Evolutionary conservation across 1,139 yeast genomes (phyloP).

Genomic region (Hanseniaspora uvarum): DNA sequence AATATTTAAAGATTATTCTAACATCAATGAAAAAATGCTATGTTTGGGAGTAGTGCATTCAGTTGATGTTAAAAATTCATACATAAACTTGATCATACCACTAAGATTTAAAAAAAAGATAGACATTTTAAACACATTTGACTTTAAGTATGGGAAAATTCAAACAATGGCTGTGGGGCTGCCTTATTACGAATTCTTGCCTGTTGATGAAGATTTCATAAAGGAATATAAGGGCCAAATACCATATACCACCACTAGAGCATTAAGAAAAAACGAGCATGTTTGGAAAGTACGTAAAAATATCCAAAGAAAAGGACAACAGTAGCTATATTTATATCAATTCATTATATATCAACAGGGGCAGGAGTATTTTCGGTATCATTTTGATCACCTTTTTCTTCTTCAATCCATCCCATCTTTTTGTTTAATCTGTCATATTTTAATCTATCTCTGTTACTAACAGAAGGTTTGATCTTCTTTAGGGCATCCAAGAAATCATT

Average conservation of each 20-base stretch:
- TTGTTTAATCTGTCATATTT: slow-evolving; percentile 59
- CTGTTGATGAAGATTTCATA: slow-evolving; percentile 24
- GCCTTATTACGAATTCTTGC: slow-evolving; percentile 40
- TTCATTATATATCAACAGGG: not conserved
- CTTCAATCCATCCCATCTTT: slow-evolving; percentile 48
- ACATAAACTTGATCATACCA: slow-evolving; percentile 54
- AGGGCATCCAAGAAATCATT: slow-evolving; percentile 67
- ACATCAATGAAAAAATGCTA: slow-evolving; percentile 7
- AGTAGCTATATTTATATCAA: not conserved
- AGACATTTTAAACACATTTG: slow-evolving; percentile 12
- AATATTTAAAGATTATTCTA: not conserved
- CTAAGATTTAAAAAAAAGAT: slow-evolving; percentile 18
- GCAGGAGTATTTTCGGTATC: not conserved
- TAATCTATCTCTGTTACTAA: slow-evolving; percentile 70
- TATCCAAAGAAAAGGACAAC: slow-evolving; percentile 44
- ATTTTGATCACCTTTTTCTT: slow-evolving; percentile 22
- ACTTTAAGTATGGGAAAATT: slow-evolving; percentile 37
- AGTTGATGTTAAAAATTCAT: slow-evolving; percentile 36
- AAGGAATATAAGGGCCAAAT: slow-evolving; percentile 20
- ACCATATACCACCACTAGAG: slow-evolving; percentile 3
- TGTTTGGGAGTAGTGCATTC: slow-evolving; percentile 49
- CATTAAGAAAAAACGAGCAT: slow-evolving; percentile 37
- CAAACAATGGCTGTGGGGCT: slow-evolving; percentile 59
- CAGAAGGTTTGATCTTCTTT: slow-evolving; percentile 74
- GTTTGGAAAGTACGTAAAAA: slow-evolving; percentile 56